These are phyloP conservation scores for Boeremia exigua DNA, from an alignment of 2,329 filamentous ascomycete species.

Conservation along the genomic window DNA sequence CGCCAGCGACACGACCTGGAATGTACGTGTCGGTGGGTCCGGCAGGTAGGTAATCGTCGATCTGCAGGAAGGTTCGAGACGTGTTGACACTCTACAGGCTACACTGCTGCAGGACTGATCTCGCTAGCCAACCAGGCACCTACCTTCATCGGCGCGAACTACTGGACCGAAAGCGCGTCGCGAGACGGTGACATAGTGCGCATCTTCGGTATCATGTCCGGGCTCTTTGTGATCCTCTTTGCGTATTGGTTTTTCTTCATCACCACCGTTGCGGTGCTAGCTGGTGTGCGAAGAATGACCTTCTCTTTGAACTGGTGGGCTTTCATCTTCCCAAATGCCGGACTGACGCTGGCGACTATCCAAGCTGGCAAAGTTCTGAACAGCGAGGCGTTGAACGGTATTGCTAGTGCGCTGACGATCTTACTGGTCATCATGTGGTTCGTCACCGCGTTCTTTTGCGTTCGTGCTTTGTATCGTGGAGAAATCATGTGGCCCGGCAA, in stretches of 20 bases:
- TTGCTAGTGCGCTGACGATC: conserved; percentile 63
- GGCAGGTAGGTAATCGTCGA: conserved; percentile 25
- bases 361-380: conserved; percentile 61
- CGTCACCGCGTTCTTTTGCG: conserved; percentile 57
- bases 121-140: conserved; percentile 53
- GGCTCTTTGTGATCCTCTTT: conserved; percentile 57
- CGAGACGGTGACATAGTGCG: conserved; percentile 48
- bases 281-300: conserved; percentile 49
- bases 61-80: conserved; percentile 42
- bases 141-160: conserved; percentile 41
- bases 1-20: conserved; percentile 50
- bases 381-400: conserved; percentile 59
- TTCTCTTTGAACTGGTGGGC: conserved; percentile 58
- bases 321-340: conserved; percentile 71
- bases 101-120: conserved; percentile 50
- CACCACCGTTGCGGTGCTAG: conserved; percentile 47
- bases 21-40: conserved; percentile 62
- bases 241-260: conserved; percentile 60
- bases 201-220: conserved; percentile 52
- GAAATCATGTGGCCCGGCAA: conserved; percentile 63
- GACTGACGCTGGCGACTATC: conserved; percentile 66
- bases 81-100: conserved; percentile 59
- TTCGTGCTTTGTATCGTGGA: conserved; percentile 57
- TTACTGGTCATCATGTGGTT: conserved; percentile 63
- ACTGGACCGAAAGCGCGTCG: conserved; percentile 38